Evolutionary conservation across 768 basidiomycete species (phyloP).

Genomic region (Agaricus subrufescens): DNA sequence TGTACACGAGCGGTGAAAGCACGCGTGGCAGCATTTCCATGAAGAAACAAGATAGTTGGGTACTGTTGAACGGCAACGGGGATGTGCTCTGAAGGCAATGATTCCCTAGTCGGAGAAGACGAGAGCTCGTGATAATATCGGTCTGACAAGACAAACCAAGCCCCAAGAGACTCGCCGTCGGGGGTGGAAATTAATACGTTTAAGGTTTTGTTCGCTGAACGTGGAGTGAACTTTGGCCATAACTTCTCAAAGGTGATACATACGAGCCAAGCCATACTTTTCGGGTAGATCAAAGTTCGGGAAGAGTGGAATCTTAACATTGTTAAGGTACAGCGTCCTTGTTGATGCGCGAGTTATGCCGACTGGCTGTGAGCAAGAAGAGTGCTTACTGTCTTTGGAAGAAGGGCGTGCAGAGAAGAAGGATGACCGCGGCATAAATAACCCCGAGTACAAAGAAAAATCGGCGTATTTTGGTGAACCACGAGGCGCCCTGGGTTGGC

Average conservation of each 20-base stretch:
- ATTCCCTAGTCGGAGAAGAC: constrained; percentile 29
- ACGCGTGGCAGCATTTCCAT: constrained; percentile 86
- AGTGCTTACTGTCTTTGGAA: constrained; percentile 63
- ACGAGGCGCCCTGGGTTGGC: neutral
- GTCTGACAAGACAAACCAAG: constrained; percentile 81
- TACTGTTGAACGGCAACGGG: constrained; percentile 46
- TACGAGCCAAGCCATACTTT: constrained; percentile 78
- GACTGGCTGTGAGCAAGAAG: neutral
- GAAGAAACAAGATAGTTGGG: constrained; percentile 88
- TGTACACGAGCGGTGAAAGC: constrained; percentile 63
- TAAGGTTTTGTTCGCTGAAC: constrained; percentile 67
- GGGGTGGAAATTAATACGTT: constrained; percentile 67
- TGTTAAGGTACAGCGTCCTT: constrained; percentile 57
- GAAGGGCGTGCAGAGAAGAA: constrained; percentile 53
- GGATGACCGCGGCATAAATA: constrained; percentile 49
- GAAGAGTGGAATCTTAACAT: constrained; percentile 55
- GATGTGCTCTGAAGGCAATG: constrained; percentile 38
- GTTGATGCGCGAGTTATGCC: neutral
- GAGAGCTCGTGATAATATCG: constrained; percentile 50
- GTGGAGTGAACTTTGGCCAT: neutral
- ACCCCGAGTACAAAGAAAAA: constrained; percentile 37
- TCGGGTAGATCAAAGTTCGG: constrained; percentile 68
- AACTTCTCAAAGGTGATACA: constrained; percentile 16
- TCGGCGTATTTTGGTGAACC: constrained; percentile 22
- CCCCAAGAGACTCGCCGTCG: constrained; percentile 78